Conservation (phyloP, 345 rosid genomes). For the Hibiscus trionum region DNA sequence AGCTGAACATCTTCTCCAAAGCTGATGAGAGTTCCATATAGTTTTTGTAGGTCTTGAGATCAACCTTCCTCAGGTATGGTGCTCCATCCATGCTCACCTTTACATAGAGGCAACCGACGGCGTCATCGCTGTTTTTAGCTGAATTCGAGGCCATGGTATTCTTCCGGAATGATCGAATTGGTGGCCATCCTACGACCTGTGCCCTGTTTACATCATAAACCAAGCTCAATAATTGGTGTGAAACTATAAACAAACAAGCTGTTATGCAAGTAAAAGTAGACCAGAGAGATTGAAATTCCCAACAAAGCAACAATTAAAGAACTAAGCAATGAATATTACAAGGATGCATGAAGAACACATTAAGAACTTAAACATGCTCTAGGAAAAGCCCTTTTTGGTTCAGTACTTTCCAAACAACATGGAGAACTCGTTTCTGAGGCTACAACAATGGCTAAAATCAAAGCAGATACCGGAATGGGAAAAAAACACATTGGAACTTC, state of each 20-base stretch:
- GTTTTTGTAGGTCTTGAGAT: slow-evolving; percentile 45
- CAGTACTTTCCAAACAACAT: background rate
- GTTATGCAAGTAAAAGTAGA: background rate
- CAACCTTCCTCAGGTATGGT: slow-evolving; percentile 70
- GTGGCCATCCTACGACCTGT: slow-evolving; percentile 92
- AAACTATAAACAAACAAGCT: background rate
- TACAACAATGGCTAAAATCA: background rate
- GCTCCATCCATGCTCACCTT: slow-evolving; percentile 87
- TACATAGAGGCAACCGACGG: slow-evolving; percentile 37
- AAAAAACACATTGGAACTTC: background rate
- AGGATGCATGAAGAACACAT: background rate
- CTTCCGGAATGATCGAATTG: slow-evolving; percentile 66
- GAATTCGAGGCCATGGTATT: slow-evolving; percentile 32
- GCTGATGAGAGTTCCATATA: slow-evolving; percentile 51
- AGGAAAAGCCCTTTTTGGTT: background rate
- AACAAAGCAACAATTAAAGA: background rate
- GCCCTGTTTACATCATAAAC: slow-evolving; percentile 32
- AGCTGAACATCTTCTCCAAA: slow-evolving; percentile 56
- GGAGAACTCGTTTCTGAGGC: background rate
- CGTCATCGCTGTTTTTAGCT: slow-evolving; percentile 35
- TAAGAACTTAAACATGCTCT: background rate
- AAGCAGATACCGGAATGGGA: background rate
- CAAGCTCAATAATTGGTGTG: background rate
- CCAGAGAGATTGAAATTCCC: background rate
- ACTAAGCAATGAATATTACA: background rate